Conservation (phyloP, 1,284 basidiomycete species). For the Ceratobasidium sp. region DNA sequence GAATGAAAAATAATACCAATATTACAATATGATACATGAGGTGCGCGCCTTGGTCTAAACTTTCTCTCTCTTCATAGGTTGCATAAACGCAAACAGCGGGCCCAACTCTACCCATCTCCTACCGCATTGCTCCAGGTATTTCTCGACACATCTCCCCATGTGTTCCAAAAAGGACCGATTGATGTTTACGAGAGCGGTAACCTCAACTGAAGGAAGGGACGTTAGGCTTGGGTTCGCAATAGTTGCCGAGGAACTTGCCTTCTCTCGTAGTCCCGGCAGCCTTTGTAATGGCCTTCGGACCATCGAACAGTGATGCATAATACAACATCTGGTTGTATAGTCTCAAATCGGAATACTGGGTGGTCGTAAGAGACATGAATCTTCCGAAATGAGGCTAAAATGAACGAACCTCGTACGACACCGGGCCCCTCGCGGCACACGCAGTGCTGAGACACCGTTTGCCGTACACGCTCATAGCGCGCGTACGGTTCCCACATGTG, state of each 20-base stretch:
- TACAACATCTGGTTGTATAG: conserved; percentile 92
- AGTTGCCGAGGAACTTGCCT: conserved; percentile 60
- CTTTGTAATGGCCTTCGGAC: conserved; percentile 72
- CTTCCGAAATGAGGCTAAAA: not conserved
- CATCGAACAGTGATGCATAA: conserved; percentile 83
- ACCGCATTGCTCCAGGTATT: conserved; percentile 86
- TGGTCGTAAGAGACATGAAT: conserved; percentile 19
- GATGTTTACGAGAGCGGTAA: conserved; percentile 65
- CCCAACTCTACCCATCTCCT: conserved; percentile 88
- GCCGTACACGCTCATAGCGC: conserved; percentile 94
- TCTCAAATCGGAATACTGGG: conserved; percentile 84
- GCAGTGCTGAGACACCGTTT: conserved; percentile 77
- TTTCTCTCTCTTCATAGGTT: conserved; percentile 9
- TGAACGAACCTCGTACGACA: conserved; percentile 78
- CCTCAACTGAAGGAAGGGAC: conserved; percentile 64
- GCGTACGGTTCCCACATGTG: conserved; percentile 86
- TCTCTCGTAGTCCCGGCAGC: conserved; percentile 65
- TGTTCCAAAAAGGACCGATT: conserved; percentile 68
- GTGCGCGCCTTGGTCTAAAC: conserved; percentile 2
- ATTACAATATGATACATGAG: conserved; percentile 20
- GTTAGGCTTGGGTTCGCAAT: conserved; percentile 32
- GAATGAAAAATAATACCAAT: not conserved
- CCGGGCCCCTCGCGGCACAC: conserved; percentile 72
- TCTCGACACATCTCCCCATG: conserved; percentile 69
- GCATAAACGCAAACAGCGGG: conserved; percentile 83